These are phyloP conservation scores for Syncephalastrum sp. DNA, from an alignment of 371 early-diverging fungal genomes.

Conservation along the genomic window DNA sequence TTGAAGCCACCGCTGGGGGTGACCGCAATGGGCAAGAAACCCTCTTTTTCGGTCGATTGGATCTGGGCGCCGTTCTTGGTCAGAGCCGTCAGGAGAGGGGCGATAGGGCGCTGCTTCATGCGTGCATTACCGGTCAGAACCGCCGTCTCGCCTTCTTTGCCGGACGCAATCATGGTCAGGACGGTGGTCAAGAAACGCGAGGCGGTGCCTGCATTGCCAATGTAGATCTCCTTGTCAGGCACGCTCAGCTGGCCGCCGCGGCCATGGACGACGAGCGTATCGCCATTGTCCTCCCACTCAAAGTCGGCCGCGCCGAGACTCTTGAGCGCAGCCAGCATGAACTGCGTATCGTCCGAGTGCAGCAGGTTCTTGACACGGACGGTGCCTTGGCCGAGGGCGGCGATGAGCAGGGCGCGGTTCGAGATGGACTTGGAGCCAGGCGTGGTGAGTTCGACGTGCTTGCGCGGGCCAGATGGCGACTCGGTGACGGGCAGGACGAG, in stretches of 20 bases:
- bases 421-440: slow-evolving; percentile 98
- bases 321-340: slow-evolving; percentile 92
- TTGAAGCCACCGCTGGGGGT: slow-evolving; percentile 74
- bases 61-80: slow-evolving; percentile 76
- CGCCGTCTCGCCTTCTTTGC: slow-evolving; percentile 45
- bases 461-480: slow-evolving; percentile 39
- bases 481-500: slow-evolving; percentile 66
- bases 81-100: slow-evolving; percentile 86
- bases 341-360: slow-evolving; percentile 97
- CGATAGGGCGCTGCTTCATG: slow-evolving; percentile 97
- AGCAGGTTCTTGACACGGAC: slow-evolving; percentile 86
- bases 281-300: slow-evolving; percentile 92
- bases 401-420: slow-evolving; percentile 92
- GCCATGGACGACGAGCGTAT: slow-evolving; percentile 85
- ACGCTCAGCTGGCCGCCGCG: slow-evolving; percentile 74
- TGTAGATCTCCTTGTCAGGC: slow-evolving; percentile 80
- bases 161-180: slow-evolving; percentile 68
- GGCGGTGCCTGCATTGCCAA: slow-evolving; percentile 98
- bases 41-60: slow-evolving; percentile 75
- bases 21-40: slow-evolving; percentile 87
- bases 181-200: slow-evolving; percentile 94
- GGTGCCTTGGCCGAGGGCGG: slow-evolving; percentile 85
- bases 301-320: slow-evolving; percentile 84
- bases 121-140: slow-evolving; percentile 94
- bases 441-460: slow-evolving; percentile 66